Evolutionary conservation across 2,329 filamentous ascomycete genomes (phyloP).

Genomic region (Orbilia quercus): DNA sequence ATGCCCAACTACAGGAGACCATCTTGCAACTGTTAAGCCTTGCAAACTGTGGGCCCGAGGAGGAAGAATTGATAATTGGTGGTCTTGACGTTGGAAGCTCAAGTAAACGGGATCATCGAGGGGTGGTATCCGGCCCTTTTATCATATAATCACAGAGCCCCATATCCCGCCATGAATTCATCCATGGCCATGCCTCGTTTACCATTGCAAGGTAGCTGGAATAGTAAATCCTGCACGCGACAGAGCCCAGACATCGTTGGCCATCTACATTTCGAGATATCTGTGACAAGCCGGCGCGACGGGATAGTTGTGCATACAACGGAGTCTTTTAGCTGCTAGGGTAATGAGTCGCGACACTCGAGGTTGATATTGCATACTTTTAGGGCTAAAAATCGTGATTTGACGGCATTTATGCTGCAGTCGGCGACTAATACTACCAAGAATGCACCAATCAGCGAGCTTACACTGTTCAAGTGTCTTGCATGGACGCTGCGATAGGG

Average conservation of each 20-base stretch:
- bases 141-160: constrained; percentile 11
- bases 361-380: constrained; percentile 18
- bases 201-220: constrained; percentile 16
- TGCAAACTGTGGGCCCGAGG: constrained; percentile 4
- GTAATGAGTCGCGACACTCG: constrained; percentile 16
- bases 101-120: constrained; percentile 26
- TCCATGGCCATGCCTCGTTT: not conserved
- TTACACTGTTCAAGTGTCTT: constrained; percentile 18
- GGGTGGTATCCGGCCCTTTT: constrained; percentile 33
- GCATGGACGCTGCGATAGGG: constrained; percentile 30
- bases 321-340: constrained; percentile 16
- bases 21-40: constrained; percentile 35
- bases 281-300: constrained; percentile 33
- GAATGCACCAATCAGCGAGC: constrained; percentile 44
- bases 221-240: constrained; percentile 44
- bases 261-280: not conserved
- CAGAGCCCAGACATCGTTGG: constrained; percentile 9
- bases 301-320: constrained; percentile 18
- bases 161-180: constrained; percentile 1
- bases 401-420: constrained; percentile 48
- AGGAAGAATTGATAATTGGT: constrained; percentile 3
- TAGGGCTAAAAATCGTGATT: constrained; percentile 6
- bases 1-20: constrained; percentile 31
- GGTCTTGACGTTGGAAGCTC: constrained; percentile 38
- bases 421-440: constrained; percentile 39